Conservation (phyloP, 2,329 filamentous ascomycete genomes). For the Teratosphaeria epicoccoides region DNA sequence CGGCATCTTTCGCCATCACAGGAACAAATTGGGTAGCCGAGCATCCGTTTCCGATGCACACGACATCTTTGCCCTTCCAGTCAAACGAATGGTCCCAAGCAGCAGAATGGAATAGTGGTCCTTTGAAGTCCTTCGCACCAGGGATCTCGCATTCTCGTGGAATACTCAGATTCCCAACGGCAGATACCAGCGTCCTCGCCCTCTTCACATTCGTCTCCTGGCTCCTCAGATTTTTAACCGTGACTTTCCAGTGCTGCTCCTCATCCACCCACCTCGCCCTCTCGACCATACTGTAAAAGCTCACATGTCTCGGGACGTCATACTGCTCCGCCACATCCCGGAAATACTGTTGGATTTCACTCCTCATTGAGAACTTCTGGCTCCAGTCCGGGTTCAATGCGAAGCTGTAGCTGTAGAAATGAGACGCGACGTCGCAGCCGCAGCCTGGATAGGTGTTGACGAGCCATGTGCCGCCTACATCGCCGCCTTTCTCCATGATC, state of each 20-base stretch:
- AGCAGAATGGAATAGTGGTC: slow-evolving; percentile 32
- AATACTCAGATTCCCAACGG: slow-evolving; percentile 19
- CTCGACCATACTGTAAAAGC: slow-evolving; percentile 16
- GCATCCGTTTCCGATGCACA: slow-evolving; percentile 36
- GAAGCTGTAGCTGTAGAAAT: slow-evolving; percentile 26
- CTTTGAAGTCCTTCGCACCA: slow-evolving; percentile 25
- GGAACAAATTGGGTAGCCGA: slow-evolving; percentile 41
- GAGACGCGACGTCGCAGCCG: slow-evolving; percentile 27
- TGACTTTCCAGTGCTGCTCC: slow-evolving; percentile 19
- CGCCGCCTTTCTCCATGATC: slow-evolving; percentile 34
- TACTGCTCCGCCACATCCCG: slow-evolving; percentile 15
- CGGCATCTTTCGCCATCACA: slow-evolving; percentile 31
- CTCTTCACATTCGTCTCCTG: slow-evolving; percentile 13
- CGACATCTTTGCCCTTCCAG: slow-evolving; percentile 29
- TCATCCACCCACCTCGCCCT: slow-evolving; percentile 18
- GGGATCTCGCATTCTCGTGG: slow-evolving; percentile 19
- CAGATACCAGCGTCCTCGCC: slow-evolving; percentile 19
- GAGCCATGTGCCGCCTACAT: slow-evolving; percentile 26
- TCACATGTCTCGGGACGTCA: slow-evolving; percentile 15
- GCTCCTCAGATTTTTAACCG: slow-evolving; percentile 14
- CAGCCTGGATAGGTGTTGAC: slow-evolving; percentile 27
- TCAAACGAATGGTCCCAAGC: slow-evolving; percentile 33
- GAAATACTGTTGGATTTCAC: slow-evolving; percentile 22
- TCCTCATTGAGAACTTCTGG: slow-evolving; percentile 17
- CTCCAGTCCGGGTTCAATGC: slow-evolving; percentile 24